Conservation (phyloP, 805 yeast species). For the Clavispora vitiphila region DNA sequence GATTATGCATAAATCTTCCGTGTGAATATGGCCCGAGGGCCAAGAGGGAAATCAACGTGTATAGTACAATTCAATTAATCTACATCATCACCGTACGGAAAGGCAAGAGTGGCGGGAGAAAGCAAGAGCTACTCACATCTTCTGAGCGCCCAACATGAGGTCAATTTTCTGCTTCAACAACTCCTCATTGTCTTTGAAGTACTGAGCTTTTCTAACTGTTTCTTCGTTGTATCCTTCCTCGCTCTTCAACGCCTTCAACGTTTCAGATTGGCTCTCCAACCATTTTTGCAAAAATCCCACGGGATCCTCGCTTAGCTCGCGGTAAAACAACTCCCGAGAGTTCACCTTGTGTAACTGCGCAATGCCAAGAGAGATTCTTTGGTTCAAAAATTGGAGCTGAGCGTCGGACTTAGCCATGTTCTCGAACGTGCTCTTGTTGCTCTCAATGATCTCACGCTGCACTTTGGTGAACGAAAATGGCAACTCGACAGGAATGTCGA, state of each 20-base stretch:
- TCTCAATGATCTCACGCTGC: conserved; percentile 35
- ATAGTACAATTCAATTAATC: conserved; percentile 1
- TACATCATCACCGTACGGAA: neutral
- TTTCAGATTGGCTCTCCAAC: conserved; percentile 75
- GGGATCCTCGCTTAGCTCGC: conserved; percentile 71
- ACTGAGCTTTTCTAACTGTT: conserved; percentile 75
- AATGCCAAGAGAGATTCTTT: conserved; percentile 44
- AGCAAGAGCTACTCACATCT: conserved; percentile 6
- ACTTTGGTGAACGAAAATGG: conserved; percentile 29
- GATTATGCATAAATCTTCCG: neutral
- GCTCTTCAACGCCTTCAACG: conserved; percentile 79
- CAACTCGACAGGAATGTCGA: conserved; percentile 59
- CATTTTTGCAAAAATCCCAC: conserved; percentile 67
- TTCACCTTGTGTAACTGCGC: conserved; percentile 50
- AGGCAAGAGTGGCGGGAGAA: too few relatives aligned
- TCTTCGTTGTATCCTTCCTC: conserved; percentile 91
- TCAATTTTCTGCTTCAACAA: conserved; percentile 75
- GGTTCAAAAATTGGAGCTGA: conserved; percentile 36
- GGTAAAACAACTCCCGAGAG: conserved; percentile 73
- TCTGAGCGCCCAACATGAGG: conserved; percentile 54
- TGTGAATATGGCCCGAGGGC: neutral
- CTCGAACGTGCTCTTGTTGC: conserved; percentile 36
- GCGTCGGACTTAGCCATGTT: conserved; percentile 41
- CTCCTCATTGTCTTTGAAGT: conserved; percentile 62
- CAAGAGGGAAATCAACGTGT: neutral